phyloP scores from a whole-genome alignment of 441 rosid genomes.

The Aleurites moluccanus region DNA sequence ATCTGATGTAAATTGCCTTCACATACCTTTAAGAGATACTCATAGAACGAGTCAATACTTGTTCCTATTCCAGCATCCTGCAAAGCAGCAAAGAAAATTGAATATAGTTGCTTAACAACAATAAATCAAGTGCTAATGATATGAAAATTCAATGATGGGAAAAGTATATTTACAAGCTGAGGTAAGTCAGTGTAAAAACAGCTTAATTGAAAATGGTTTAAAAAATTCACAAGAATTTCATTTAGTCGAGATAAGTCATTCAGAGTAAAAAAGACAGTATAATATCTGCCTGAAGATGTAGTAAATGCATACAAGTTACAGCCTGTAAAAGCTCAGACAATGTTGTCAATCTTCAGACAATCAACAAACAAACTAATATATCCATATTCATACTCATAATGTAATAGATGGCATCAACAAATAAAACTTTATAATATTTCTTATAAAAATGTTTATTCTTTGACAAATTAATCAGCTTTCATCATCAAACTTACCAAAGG shows the following conservation, averaged over 20 bases:
- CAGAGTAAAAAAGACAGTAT: background rate
- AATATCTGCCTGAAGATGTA: background rate
- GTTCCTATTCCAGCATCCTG: constrained; percentile 99
- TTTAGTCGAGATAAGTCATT: background rate
- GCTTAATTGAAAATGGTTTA: background rate
- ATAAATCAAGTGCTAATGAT: background rate
- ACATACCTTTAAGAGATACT: constrained; percentile 89
- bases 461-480: background rate
- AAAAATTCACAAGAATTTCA: constrained; percentile 4
- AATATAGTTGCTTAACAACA: constrained; percentile 6
- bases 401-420: background rate
- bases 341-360: background rate
- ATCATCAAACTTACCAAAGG: background rate
- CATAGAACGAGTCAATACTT: constrained; percentile 97
- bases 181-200: background rate
- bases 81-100: constrained; percentile 32
- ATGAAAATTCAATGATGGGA: background rate
- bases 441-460: background rate
- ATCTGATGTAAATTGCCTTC: background rate
- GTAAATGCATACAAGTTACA: background rate
- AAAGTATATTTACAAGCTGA: background rate
- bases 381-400: background rate
- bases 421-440: constrained; percentile 1
- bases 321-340: constrained; percentile 1
- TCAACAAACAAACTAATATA: background rate